Percentiles rank a stretch among this genome's conserved stretches.
phyloP scores from a whole-genome alignment of 495 filamentous ascomycete species.

The Penicillium cinerascens region DNA sequence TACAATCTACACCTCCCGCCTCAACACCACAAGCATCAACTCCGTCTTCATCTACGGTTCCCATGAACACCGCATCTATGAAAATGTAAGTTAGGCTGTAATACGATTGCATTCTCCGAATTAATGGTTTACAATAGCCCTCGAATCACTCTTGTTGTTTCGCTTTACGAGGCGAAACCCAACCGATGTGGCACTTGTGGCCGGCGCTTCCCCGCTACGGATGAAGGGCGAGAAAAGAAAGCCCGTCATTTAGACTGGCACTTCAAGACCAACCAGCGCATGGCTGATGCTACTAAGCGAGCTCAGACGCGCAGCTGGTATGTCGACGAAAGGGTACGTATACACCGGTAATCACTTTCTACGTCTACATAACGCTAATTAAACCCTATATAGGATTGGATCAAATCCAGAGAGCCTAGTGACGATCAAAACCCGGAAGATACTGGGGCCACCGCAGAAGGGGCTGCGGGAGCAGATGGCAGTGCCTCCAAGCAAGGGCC shows the following conservation, averaged over 20 bases:
- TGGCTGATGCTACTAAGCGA: constrained; percentile 74
- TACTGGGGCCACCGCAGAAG: constrained; percentile 35
- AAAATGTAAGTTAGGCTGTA: constrained; percentile 60
- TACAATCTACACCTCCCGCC: constrained; percentile 34
- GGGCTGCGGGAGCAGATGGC: constrained; percentile 30
- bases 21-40: constrained; percentile 23
- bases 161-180: constrained; percentile 73
- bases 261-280: constrained; percentile 86
- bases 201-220: constrained; percentile 72
- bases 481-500: constrained; percentile 51
- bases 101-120: constrained; percentile 10
- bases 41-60: constrained; percentile 43
- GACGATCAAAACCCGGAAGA: constrained; percentile 55
- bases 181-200: constrained; percentile 90
- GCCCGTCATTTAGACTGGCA: constrained; percentile 97
- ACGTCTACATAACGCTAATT: constrained; percentile 8
- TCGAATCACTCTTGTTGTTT: constrained; percentile 66
- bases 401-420: constrained; percentile 70
- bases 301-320: constrained; percentile 91
- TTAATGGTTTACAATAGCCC: constrained; percentile 51
- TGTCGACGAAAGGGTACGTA: constrained; percentile 80
- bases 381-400: constrained; percentile 66
- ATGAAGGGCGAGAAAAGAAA: constrained; percentile 78
- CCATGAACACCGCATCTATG: constrained; percentile 68
- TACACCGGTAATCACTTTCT: constrained; percentile 1